Base-by-base conservation (phyloP, 164 flowering plant species). In the Sedum album region DNA sequence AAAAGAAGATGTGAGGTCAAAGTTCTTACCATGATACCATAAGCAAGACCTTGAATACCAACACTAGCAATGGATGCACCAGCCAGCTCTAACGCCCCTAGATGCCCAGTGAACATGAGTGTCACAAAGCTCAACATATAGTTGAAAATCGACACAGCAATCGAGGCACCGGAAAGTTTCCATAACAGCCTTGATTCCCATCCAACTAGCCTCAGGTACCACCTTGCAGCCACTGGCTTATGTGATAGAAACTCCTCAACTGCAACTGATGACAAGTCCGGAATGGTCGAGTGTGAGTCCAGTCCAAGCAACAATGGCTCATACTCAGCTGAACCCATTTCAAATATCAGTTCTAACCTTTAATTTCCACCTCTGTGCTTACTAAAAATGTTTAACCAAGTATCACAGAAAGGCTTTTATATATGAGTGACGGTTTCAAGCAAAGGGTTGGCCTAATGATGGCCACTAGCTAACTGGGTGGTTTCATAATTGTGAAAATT, bases 21-120 rank as follows among this genome's bases (percentile, higher is more conserved):
- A n/a, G n/a, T n/a, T 7, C 69, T 17, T 76, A 90, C 93, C 93
- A 90, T 88, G 28, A 88, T 80, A 5, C 90, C 93, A 73, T 88
- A 86, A 67, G 91, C 88, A 73, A 90, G 88, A 25, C 96, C 96
- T 70, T 88, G 96, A 68, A 89, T 82, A 14, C 96, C 93, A 17
- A 89, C 86, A 66, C 76, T 79, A 15, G 91, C 89, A 66, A 85
- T 74, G 17, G 93, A 85, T 0, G 93, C 96, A 0, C 88, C 91
- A 15, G 93, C 91, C 13, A 90, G 86, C 81, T 88, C 85, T 9
- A 81, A 30, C 0, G 88, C 77, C 3, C 96, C 86, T 68, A 85
- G 72, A 66, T 83, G 88, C 6, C 96, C 89, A 0, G 77, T 68
- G 51, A 87, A 86, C 86, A 84, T 83, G 0, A 81, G 82, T 10